phyloP scores from a whole-genome alignment of 139 green algal genomes.

The Chlamydomonas eustigma region DNA sequence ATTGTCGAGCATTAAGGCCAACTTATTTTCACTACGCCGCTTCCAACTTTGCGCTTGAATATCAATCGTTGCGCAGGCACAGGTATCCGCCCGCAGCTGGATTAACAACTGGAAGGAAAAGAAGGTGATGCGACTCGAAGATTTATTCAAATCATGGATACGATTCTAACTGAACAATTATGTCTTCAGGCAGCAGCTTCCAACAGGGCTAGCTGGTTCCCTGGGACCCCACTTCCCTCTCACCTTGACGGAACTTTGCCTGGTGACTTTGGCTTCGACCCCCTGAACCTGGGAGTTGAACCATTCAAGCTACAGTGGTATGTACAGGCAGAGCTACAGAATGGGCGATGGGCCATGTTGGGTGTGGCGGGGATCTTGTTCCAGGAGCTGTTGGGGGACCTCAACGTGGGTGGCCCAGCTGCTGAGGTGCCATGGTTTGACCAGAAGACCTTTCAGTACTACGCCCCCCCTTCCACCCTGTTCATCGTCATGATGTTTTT shows the following conservation, averaged over 20 bases:
- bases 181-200: background rate
- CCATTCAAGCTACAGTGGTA: constrained; percentile 38
- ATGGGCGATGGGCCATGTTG: constrained; percentile 70
- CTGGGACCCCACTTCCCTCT: constrained; percentile 37
- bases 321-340: constrained; percentile 80
- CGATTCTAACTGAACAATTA: background rate
- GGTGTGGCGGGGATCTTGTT: constrained; percentile 67
- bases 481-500: constrained; percentile 64
- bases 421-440: background rate
- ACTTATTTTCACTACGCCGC: background rate
- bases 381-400: background rate
- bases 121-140: background rate
- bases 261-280: constrained; percentile 72
- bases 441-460: constrained; percentile 34
- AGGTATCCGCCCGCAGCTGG: background rate
- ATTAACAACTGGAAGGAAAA: constrained; percentile 1
- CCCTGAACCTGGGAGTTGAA: constrained; percentile 36
- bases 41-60: background rate
- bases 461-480: constrained; percentile 47
- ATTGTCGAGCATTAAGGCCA: background rate
- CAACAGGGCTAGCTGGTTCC: constrained; percentile 42
- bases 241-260: constrained; percentile 56
- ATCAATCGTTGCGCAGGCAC: background rate
- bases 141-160: background rate
- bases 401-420: constrained; percentile 8